These are phyloP conservation scores for Calonectria ilicicola DNA, from an alignment of 2,329 filamentous ascomycete species.

Conservation along the genomic window DNA sequence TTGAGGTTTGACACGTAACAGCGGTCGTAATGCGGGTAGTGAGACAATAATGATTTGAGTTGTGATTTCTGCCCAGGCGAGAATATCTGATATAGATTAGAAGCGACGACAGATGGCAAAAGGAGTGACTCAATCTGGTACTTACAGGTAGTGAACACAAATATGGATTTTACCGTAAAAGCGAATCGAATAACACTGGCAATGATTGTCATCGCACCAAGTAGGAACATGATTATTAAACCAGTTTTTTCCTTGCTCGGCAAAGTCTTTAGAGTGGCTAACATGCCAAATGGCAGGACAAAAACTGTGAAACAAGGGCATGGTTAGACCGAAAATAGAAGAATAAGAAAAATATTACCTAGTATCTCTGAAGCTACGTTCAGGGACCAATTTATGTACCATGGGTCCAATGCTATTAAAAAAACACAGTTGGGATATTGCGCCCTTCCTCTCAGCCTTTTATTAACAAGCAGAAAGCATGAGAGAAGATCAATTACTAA, in stretches of 20 bases:
- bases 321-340: neutral
- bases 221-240: neutral
- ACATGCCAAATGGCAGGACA: neutral
- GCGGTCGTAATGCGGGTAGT: neutral
- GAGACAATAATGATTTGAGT: neutral
- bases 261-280: neutral
- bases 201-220: neutral
- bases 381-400: neutral
- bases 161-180: neutral
- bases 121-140: too few relatives aligned
- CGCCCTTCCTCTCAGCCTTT: neutral
- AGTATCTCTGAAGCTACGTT: neutral
- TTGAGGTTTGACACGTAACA: neutral
- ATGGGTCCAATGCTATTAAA: neutral
- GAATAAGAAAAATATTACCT: neutral
- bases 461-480: too few relatives aligned
- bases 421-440: neutral
- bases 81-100: neutral
- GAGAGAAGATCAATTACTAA: neutral
- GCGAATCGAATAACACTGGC: neutral
- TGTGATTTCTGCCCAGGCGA: neutral
- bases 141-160: neutral
- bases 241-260: neutral
- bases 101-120: neutral
- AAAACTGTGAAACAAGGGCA: neutral